Conservation (phyloP, 148 eudicot genomes). For the Bassia scoparia region DNA sequence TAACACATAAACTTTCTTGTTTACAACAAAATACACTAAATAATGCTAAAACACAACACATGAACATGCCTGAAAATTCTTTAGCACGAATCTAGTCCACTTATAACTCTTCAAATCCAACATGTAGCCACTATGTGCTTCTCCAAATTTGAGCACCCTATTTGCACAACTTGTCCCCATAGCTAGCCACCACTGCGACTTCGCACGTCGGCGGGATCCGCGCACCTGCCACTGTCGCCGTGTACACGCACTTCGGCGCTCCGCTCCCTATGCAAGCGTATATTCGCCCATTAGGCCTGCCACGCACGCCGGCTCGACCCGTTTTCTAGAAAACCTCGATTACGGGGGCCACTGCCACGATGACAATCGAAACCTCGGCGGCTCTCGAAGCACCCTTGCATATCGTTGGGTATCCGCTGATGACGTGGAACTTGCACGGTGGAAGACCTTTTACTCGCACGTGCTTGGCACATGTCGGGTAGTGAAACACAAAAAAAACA, state of each 20-base stretch:
- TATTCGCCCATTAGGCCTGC: slow-evolving; percentile 30
- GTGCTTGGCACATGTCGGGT: slow-evolving; percentile 60
- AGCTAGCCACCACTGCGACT: slow-evolving; percentile 28
- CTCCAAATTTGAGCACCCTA: slow-evolving; percentile 46
- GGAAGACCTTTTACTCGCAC: slow-evolving; percentile 65
- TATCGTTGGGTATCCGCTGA: slow-evolving; percentile 66
- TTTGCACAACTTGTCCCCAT: slow-evolving; percentile 45
- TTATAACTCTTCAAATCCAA: slow-evolving; percentile 41
- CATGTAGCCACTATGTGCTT: slow-evolving; percentile 33
- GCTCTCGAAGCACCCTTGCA: slow-evolving; percentile 58
- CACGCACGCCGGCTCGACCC: slow-evolving; percentile 37
- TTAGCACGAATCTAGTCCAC: slow-evolving; percentile 49
- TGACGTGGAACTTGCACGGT: slow-evolving; percentile 59
- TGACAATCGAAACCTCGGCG: slow-evolving; percentile 47
- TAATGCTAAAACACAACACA: slow-evolving; percentile 58
- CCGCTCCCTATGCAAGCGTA: slow-evolving; percentile 25
- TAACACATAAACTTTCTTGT: too few relatives aligned
- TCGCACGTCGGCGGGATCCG: slow-evolving; percentile 38
- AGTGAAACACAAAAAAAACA: slow-evolving; percentile 56
- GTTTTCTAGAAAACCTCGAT: slow-evolving; percentile 34
- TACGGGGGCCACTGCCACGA: slow-evolving; percentile 56
- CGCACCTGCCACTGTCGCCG: slow-evolving; percentile 47
- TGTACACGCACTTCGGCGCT: slow-evolving; percentile 27
- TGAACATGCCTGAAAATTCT: slow-evolving; percentile 59
- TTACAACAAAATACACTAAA: too few relatives aligned